Evolutionary conservation across 176 grass and related monocot species (phyloP), one percentile per base, ranked within the genome.

Genomic region (Oryza longistaminata): DNA sequence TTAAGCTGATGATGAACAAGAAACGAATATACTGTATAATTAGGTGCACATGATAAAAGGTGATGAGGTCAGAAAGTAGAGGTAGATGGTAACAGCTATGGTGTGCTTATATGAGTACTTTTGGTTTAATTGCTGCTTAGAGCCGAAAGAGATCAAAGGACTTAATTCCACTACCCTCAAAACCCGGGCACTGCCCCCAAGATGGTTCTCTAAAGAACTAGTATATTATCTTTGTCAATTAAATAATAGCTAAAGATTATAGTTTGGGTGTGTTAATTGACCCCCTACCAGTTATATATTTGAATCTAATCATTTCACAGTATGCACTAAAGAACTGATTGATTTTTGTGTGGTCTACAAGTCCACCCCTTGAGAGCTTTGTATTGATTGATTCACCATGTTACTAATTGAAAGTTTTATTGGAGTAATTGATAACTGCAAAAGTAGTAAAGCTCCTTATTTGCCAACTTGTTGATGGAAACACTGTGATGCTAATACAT

Each of bases 61-160:
- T 86, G 76, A 83, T 89, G 87, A 87, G 69, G 27, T 92, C 87
- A 87, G 43, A 75, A 84, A 52, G 76, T 81, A 84, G 74, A 79
- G 64, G 21, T 72, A 67, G 52, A 75, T 79, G 72, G 76, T 53
- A 75, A 87, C 55, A 67, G 68, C 61, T 78, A 72, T 67, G 73
- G 69, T 64, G 69, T 64, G 26, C 37, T 60, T 88, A 85, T 84
- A 89, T 89, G 81, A 71, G 26, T 83, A 68, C 52, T 89, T 87
- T 90, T 81, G 31, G 39, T 72, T 64, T 81, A 81, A 61, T 83
- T 87, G 87, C 84, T 84, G 87, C 77, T 78, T 92, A 74, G 87
- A 61, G 87, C 81, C 43, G 81, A 90, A 92, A 92, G 91, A 81
- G 77, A 92, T 77, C 67, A 89, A 89, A 89, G 83, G 75, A 65